phyloP scores from a whole-genome alignment of 495 filamentous ascomycete species.

The Penicillium herquei region DNA sequence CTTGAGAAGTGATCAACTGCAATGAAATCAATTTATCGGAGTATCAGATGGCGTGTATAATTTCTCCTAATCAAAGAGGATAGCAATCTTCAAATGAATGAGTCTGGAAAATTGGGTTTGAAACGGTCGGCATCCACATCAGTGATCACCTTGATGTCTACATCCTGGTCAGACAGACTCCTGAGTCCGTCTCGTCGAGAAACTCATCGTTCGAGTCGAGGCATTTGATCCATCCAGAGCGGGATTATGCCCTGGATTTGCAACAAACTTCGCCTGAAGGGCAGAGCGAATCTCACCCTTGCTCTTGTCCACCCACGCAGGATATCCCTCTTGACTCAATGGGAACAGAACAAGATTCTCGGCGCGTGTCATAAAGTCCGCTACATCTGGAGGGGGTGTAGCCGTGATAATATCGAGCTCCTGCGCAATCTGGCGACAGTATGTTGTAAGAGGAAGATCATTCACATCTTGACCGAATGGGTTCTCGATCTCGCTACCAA shows the following conservation, averaged over 20 bases:
- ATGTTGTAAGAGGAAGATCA: slow-evolving; percentile 76
- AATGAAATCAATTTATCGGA: too few species aligned
- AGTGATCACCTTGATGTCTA: background rate
- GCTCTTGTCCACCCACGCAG: slow-evolving; percentile 59
- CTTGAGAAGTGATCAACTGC: too few species aligned
- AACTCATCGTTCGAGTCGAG: slow-evolving; percentile 1
- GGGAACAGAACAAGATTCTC: slow-evolving; percentile 70
- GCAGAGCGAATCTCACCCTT: slow-evolving; percentile 59
- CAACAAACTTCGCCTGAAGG: slow-evolving; percentile 46
- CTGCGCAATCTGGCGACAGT: slow-evolving; percentile 66
- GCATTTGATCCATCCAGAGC: background rate
- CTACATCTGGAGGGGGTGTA: slow-evolving; percentile 50
- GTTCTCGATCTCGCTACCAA: slow-evolving; percentile 85
- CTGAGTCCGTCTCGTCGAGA: background rate
- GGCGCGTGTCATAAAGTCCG: slow-evolving; percentile 55
- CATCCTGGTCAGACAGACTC: background rate
- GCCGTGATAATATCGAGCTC: slow-evolving; percentile 75
- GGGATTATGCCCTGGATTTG: slow-evolving; percentile 10
- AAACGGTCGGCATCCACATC: too few species aligned
- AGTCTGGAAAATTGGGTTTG: too few species aligned
- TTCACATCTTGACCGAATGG: slow-evolving; percentile 87
- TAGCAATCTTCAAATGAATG: too few species aligned
- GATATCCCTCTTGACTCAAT: slow-evolving; percentile 56
- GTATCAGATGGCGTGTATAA: too few species aligned
- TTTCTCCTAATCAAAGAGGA: too few species aligned